These are phyloP conservation scores for Curvularia verruculosa DNA, from an alignment of 2,329 filamentous ascomycete species.

Conservation along the genomic window DNA sequence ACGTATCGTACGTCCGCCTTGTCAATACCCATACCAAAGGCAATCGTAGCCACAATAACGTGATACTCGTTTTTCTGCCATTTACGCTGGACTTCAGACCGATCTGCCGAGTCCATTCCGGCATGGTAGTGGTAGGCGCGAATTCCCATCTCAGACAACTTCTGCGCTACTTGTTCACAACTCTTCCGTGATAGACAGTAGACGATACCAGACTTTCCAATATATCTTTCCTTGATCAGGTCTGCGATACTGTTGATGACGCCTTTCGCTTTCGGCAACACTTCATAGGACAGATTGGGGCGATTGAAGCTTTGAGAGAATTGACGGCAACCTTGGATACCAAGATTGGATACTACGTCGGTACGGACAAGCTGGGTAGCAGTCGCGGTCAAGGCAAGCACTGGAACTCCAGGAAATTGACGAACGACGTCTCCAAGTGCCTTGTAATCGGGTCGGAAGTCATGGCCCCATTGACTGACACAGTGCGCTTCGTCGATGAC, in stretches of 20 bases:
- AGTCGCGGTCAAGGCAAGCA: slow-evolving; percentile 95
- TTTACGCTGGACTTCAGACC: slow-evolving; percentile 71
- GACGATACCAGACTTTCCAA: slow-evolving; percentile 81
- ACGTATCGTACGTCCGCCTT: slow-evolving; percentile 97
- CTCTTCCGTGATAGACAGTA: slow-evolving; percentile 88
- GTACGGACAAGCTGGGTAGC: slow-evolving; percentile 91
- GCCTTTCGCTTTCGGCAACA: slow-evolving; percentile 71
- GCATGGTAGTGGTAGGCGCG: slow-evolving; percentile 87
- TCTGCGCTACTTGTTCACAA: slow-evolving; percentile 78
- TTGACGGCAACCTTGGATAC: slow-evolving; percentile 75
- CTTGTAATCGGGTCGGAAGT: slow-evolving; percentile 97
- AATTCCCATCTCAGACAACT: slow-evolving; percentile 70
- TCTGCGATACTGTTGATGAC: slow-evolving; percentile 63
- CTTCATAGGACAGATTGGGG: slow-evolving; percentile 91
- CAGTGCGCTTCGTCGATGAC: slow-evolving; percentile 99
- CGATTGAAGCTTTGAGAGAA: slow-evolving; percentile 96
- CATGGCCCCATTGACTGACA: slow-evolving; percentile 98
- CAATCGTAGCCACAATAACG: slow-evolving; percentile 96
- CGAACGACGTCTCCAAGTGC: slow-evolving; percentile 74
- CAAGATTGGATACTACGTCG: slow-evolving; percentile 90
- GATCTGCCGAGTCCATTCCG: slow-evolving; percentile 70
- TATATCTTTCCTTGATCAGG: slow-evolving; percentile 74
- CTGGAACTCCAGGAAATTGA: slow-evolving; percentile 77
- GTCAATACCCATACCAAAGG: slow-evolving; percentile 99
- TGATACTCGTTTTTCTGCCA: slow-evolving; percentile 85